Evolutionary conservation across 805 yeast species (phyloP), one percentile per base, ranked within the genome.

Genomic region (Yamadazyma olivae): DNA sequence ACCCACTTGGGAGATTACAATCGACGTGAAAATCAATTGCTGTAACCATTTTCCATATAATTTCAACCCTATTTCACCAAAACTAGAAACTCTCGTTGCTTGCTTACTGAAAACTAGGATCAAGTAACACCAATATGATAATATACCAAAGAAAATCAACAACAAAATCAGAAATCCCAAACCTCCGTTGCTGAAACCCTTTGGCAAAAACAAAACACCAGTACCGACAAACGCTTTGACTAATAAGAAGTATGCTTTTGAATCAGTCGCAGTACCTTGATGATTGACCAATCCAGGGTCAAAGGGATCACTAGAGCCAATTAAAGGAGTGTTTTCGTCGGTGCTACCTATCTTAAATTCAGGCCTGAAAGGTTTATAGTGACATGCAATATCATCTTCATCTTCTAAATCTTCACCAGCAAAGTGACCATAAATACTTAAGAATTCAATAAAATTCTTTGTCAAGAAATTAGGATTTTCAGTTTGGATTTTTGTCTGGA

Each of bases 321-420:
- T 17, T 25, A 58, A 42, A 6, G 69, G 68, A 2, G 63, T 50
- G 17, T 61, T 64, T 30, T 70, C 77, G 31, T 69, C 78, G 14
- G 37, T 49, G 10, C 35, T 38, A 10, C 36, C 48, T 7, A 22
- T 30, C 10, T 18, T 17, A 13, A 13, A 31, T 25, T 26, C 30
- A 1, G 59, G 57, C 12, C 45, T 46, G 10, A 42, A 30, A 3
- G 60, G 50, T 21, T 47, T 50, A 43, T 70, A 74, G 41, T 70
- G 75, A 43, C 79, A 75, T 1, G 76, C 75, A 53, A 62, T 67
- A 48, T 40, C 75, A 50, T 79, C 89, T 36, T 75, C 81, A 50
- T 79, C 83, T 49, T 83, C 91, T 36, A 84, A 70, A 26, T 80
- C 77, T 57, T 84, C 93, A 53, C 95, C 95, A 2, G 93, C 93